Evolutionary conservation across 139 green algal genomes (phyloP).

Genomic region (Tetraselmis chui): DNA sequence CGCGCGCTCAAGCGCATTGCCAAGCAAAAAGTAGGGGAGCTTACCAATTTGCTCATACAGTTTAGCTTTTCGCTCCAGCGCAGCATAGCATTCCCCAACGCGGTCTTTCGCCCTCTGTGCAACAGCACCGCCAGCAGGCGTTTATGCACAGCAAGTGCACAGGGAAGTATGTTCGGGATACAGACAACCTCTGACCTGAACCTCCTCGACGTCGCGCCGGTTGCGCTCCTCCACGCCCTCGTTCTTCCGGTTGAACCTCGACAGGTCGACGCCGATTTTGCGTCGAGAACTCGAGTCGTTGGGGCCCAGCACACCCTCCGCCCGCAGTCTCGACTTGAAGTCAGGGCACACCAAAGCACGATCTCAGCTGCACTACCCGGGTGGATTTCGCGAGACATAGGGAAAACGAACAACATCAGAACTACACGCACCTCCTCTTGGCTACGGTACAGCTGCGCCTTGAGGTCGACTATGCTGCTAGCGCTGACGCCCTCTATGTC

Average conservation of each 20-base stretch:
- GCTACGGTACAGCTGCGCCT: constrained; percentile 60
- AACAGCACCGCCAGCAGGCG: not conserved
- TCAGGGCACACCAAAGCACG: no score
- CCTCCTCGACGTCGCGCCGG: constrained; percentile 29
- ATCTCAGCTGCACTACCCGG: no score
- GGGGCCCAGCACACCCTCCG: constrained; percentile 28
- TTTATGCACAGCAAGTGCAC: no score
- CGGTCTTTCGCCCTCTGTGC: constrained; percentile 23
- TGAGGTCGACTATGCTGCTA: constrained; percentile 57
- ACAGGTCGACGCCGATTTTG: constrained; percentile 31
- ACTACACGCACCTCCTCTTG: constrained; percentile 45
- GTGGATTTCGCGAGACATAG: no score
- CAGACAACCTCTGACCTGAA: not conserved
- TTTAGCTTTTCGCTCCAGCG: constrained; percentile 70
- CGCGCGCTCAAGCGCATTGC: not conserved
- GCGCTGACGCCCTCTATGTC: constrained; percentile 64
- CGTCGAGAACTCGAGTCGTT: constrained; percentile 14
- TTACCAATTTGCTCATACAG: constrained; percentile 66
- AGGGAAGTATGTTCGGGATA: no score
- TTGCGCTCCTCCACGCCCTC: constrained; percentile 57
- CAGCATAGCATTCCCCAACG: constrained; percentile 37
- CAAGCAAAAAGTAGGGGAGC: constrained; percentile 3
- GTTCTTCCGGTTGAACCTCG: constrained; percentile 40
- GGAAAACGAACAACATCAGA: no score
- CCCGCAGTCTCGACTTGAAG: constrained; percentile 17